Evolutionary conservation across 345 rosid genomes (phyloP), one percentile per base, ranked within the genome.

Genomic region (Syzygium aromaticum): DNA sequence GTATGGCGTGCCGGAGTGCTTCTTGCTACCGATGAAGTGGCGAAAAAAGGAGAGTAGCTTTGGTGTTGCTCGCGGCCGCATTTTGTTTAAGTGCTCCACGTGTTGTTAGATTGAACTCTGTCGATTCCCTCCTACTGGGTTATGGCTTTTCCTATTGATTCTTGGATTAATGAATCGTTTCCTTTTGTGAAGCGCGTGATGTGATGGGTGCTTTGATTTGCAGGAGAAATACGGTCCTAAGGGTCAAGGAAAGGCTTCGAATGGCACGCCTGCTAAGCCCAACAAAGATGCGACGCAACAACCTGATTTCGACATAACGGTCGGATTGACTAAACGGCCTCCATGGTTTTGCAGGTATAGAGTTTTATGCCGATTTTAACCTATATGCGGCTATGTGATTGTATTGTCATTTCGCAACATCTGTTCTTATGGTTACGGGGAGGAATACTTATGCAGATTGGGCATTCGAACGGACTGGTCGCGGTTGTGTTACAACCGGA

Each of bases 191-290:
- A 38, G 49, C 49, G 10, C 27, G 1, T 19, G 82, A 73, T 73
- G 82, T 73, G 82, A 73, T 12, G 25, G 49, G 38, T 85, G 51
- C 73, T 46, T 28, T 84, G 85, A 25, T 84, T 51, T 88, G 89
- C 91, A 97, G 99, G 99, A 97, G 90, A 97, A 96, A 52, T 97
- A 96, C 82, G 99, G 99, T 86, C 98, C 99, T 7, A 97, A 97
- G 90, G 98, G 98, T 25, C 94, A 84, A 57, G 93, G 91, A 30
- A 94, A 92, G 87, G 40, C 88, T 49, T 87, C 88, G 13, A 96
- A 92, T 90, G 94, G 94, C 52, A 91, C 92, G 23, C 94, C 93
- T 88, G 94, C 93, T 28, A 96, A 97, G 89, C 87, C 94, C 46
- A 92, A 87, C 84, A 95, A 96, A 85, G 90, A 89, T 27, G 61